A percentile compares a stretch with the other conserved stretches of the same genome.
phyloP scores from a whole-genome alignment of 805 yeast genomes.

The Wickerhamiella azymoides region DNA sequence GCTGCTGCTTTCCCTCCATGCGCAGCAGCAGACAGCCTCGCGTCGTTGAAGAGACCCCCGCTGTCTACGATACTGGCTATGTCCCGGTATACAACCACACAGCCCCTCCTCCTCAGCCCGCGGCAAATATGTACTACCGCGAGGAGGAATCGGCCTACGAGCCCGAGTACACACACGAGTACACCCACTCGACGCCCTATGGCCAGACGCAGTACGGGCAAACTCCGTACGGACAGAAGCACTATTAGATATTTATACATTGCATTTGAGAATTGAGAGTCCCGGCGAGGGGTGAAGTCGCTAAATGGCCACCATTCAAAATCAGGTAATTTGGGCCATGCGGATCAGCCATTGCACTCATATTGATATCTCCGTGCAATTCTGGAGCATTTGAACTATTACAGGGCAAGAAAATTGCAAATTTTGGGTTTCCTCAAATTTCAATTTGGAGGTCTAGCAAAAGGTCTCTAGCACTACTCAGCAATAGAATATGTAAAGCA shows the following conservation, averaged over 20 bases:
- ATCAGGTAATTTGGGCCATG: no score
- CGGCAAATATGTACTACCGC: not conserved
- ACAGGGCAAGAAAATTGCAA: not conserved
- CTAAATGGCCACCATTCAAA: no score
- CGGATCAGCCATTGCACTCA: no score
- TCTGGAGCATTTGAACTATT: not conserved
- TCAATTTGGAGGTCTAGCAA: no score
- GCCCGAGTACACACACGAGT: not conserved
- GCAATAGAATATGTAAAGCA: no score
- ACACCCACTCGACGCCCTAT: no score
- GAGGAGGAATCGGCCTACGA: not conserved
- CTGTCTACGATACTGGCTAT: not conserved
- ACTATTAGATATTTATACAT: not conserved
- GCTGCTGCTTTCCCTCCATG: constrained; percentile 28
- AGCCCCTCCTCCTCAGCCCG: not conserved
- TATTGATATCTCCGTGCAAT: no score
- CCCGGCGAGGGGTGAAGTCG: no score
- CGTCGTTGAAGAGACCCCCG: not conserved
- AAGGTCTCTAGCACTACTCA: no score
- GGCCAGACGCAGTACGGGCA: not conserved
- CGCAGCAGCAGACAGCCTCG: not conserved
- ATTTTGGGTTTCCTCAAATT: no score
- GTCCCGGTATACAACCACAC: not conserved
- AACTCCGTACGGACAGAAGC: not conserved
- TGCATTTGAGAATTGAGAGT: no score